Percentiles rank a stretch among this genome's conserved stretches.
These are phyloP conservation scores for Thelonectria olida DNA, from an alignment of 2,329 filamentous ascomycete genomes.

Conservation along the genomic window DNA sequence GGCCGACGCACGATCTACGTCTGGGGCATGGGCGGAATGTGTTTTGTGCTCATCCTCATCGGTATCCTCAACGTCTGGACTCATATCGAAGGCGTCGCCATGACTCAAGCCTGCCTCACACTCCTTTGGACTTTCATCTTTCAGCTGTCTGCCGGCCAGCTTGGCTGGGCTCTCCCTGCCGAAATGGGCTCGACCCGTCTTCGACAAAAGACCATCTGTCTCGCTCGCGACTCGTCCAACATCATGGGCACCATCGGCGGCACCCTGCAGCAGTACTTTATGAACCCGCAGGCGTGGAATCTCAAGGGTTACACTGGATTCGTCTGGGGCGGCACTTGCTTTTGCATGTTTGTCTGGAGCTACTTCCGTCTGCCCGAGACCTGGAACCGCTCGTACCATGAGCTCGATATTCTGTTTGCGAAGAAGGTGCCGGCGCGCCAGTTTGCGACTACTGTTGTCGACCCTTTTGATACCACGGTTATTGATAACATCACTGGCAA, in stretches of 20 bases:
- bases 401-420: constrained; percentile 21
- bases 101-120: constrained; percentile 46
- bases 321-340: constrained; percentile 39
- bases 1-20: constrained; percentile 57
- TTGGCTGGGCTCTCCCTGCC: constrained; percentile 46
- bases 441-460: constrained; percentile 5
- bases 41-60: constrained; percentile 50
- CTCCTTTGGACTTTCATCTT: constrained; percentile 46
- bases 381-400: constrained; percentile 20
- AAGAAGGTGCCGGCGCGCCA: constrained; percentile 10
- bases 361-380: constrained; percentile 62
- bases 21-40: constrained; percentile 53
- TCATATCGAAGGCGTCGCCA: constrained; percentile 36
- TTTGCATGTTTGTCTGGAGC: constrained; percentile 45
- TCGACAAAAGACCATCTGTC: constrained; percentile 44
- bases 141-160: constrained; percentile 50
- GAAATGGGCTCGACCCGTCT: constrained; percentile 45
- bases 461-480: constrained; percentile 8
- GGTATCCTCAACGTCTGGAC: constrained; percentile 50
- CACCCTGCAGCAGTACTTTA: constrained; percentile 43
- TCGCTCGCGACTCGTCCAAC: constrained; percentile 40
- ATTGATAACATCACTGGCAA: neutral
- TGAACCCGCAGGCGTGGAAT: constrained; percentile 50
- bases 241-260: constrained; percentile 32
- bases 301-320: constrained; percentile 52